Conservation (phyloP, 2,329 filamentous ascomycete genomes). For the Penicillium expansum region DNA sequence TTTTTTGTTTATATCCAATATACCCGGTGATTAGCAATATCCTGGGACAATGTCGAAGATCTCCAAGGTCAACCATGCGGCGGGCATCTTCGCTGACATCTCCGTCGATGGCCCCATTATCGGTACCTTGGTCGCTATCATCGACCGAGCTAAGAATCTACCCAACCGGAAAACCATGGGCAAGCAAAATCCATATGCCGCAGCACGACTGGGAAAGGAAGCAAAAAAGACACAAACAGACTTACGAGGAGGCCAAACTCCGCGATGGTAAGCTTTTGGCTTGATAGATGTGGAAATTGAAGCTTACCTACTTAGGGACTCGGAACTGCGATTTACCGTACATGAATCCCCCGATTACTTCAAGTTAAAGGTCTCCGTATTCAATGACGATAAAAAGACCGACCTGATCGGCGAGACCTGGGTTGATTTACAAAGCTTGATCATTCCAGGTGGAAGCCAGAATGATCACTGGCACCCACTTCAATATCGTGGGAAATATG, state of each 20-base stretch:
- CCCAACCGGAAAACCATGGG: slow-evolving; percentile 97
- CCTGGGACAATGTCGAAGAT: slow-evolving; percentile 41
- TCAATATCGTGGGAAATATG: slow-evolving; percentile 88
- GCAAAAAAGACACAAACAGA: slow-evolving; percentile 97
- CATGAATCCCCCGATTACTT: slow-evolving; percentile 97
- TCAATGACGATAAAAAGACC: slow-evolving; percentile 98
- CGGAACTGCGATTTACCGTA: slow-evolving; percentile 92
- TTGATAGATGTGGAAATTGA: not conserved
- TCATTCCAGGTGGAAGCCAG: slow-evolving; percentile 85
- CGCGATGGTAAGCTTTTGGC: slow-evolving; percentile 67
- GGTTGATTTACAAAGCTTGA: slow-evolving; percentile 77
- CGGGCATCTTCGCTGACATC: slow-evolving; percentile 93
- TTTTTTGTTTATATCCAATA: not conserved
- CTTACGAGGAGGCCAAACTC: slow-evolving; percentile 89
- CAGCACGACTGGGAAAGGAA: slow-evolving; percentile 88
- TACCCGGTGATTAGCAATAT: not conserved
- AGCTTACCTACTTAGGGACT: slow-evolving; percentile 65
- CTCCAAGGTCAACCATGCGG: slow-evolving; percentile 70
- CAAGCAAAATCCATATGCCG: slow-evolving; percentile 97
- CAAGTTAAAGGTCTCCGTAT: slow-evolving; percentile 90
- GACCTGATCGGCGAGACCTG: slow-evolving; percentile 94
- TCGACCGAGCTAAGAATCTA: slow-evolving; percentile 94
- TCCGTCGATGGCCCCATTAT: slow-evolving; percentile 89
- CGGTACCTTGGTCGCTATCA: slow-evolving; percentile 84
- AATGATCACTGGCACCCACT: slow-evolving; percentile 89